Conservation (phyloP, 2,329 filamentous ascomycete species). For the Scedosporium minutisporum region DNA sequence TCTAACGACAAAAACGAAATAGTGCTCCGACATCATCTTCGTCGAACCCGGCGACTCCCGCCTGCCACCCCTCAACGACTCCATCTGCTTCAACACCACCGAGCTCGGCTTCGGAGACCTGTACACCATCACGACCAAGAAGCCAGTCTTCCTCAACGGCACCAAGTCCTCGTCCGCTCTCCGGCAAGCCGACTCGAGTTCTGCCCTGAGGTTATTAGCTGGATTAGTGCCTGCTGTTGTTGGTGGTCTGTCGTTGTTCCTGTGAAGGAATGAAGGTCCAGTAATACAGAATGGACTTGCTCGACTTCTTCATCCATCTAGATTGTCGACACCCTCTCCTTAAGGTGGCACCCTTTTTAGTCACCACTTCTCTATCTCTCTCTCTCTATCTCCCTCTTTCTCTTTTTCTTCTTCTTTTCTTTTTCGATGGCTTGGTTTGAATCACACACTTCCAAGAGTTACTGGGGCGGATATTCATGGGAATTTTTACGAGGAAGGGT, state of each 20-base stretch:
- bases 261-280: not conserved
- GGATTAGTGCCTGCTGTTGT: not conserved
- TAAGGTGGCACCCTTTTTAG: not conserved
- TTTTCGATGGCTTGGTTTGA: no score
- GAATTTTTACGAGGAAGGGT: no score
- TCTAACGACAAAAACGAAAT: not conserved
- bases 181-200: not conserved
- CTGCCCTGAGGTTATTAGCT: not conserved
- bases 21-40: slow-evolving; percentile 87
- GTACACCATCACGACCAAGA: slow-evolving; percentile 30
- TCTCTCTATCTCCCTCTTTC: no score
- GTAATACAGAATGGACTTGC: not conserved
- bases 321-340: not conserved
- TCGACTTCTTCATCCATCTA: not conserved
- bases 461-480: no score
- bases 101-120: slow-evolving; percentile 59
- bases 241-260: not conserved
- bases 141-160: not conserved
- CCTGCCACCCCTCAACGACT: slow-evolving; percentile 31
- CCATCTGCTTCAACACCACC: slow-evolving; percentile 70
- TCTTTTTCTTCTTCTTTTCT: no score
- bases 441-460: no score
- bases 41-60: slow-evolving; percentile 37
- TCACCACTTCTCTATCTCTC: no score
- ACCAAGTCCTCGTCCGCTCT: not conserved